Base-by-base conservation (phyloP, 106 monocot species). In the Dendrobium huoshanense region DNA sequence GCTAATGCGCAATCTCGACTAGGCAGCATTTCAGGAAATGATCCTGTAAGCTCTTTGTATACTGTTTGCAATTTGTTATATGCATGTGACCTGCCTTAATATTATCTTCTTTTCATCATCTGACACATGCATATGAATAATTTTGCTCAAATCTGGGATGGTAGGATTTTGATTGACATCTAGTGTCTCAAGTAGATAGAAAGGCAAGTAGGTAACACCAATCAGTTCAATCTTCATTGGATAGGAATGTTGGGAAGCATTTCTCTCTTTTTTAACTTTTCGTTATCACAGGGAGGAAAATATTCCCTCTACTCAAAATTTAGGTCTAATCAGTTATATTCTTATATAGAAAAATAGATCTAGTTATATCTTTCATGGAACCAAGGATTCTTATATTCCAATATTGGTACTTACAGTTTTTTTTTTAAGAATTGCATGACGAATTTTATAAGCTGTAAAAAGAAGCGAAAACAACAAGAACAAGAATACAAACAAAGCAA, bases 1-100 rank as follows among this genome's bases (percentile, higher is more conserved):
- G 92, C 97, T 9, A 97, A 97, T 80, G 94, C 94, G 78, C 97
- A 97, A 77, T 97, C 97, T 81, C 86, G 90, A 24, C 78, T 94
- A 79, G 92, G 89, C 47, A 85, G 43, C 80, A 81, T 80, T 83
- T 72, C 76, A 48, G 92, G 89, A 56, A 86, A 41, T 80, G 94
- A 96, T 61, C 96, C 96, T 17, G 96, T 96, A 87, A 81, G 87
- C 87, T 5, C 79, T 47, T 0, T 72, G 25, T 75, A 16, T 51
- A 19, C 68, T 22, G 81, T 0, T 9, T 70, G 31, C 70, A 40
- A 24, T 77, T 41, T 85, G 2, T 37, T 11, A 4, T 44, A 24
- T 47, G 74, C 1, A 43, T 74, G 22, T 74, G 4, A 20, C 4
- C 18, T 18, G 42, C 19, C 20, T 44, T 74, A 37, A 74, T 20